Conservation (phyloP, 345 rosid species). For the Balakata baccata region DNA sequence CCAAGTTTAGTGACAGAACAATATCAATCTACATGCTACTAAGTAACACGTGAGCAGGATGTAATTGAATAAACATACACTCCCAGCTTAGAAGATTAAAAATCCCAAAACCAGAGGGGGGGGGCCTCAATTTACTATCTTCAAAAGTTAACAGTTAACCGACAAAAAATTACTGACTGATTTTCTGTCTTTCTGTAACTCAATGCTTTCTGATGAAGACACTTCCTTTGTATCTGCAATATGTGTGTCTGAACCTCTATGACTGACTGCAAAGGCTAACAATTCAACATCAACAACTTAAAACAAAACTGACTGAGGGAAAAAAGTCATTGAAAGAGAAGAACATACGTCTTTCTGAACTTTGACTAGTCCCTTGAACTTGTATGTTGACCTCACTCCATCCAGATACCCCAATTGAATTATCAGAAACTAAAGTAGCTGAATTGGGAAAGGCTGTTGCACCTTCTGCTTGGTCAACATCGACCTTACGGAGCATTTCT, state of each 20-base stretch:
- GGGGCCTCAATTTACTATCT: neutral
- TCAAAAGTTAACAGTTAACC: neutral
- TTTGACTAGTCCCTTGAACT: slow-evolving; percentile 39
- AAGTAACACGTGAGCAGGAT: slow-evolving; percentile 1
- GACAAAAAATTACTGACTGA: slow-evolving; percentile 41
- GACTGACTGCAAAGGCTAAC: slow-evolving; percentile 36
- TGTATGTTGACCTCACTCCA: slow-evolving; percentile 35
- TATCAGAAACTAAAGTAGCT: slow-evolving; percentile 22
- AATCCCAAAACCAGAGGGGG: too few relatives aligned
- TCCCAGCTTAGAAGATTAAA: neutral
- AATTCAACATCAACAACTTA: slow-evolving; percentile 13
- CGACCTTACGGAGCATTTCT: slow-evolving; percentile 16
- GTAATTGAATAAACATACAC: neutral
- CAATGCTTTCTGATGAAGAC: slow-evolving; percentile 41
- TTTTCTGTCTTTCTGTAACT: slow-evolving; percentile 51
- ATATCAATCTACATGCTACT: neutral
- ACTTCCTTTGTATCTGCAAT: slow-evolving; percentile 36
- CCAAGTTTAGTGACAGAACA: neutral
- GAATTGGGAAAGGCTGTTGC: slow-evolving; percentile 13
- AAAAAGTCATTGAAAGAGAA: slow-evolving; percentile 15
- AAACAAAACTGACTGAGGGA: neutral
- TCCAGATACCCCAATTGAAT: slow-evolving; percentile 27
- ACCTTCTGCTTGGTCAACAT: slow-evolving; percentile 31
- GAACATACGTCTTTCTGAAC: slow-evolving; percentile 39
- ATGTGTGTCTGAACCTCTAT: slow-evolving; percentile 38